Evolutionary conservation across 108 stramenopile species (phyloP).

Genomic region (Cyclotella kingstonii): DNA sequence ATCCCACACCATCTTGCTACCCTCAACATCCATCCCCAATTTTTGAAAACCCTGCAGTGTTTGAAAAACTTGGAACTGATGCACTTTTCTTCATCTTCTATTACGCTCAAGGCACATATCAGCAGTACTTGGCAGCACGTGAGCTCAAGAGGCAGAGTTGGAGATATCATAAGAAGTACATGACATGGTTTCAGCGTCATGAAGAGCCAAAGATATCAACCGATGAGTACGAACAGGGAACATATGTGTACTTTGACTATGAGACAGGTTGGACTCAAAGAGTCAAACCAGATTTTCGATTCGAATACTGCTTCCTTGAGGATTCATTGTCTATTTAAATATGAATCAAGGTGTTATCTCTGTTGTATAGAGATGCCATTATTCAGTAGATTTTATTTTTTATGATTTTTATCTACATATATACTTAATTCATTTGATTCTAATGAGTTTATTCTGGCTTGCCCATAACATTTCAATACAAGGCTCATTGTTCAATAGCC

Average conservation of each 20-base stretch:
- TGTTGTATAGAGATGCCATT: neutral
- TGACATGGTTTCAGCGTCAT: slow-evolving; percentile 99
- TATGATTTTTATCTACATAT: no score
- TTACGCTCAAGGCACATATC: slow-evolving; percentile 97
- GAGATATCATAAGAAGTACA: slow-evolving; percentile 99
- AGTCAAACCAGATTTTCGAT: slow-evolving; percentile 96
- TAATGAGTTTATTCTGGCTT: no score
- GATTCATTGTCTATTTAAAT: slow-evolving; percentile 73
- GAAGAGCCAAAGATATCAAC: slow-evolving; percentile 95
- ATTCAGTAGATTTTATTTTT: no score
- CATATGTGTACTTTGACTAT: slow-evolving; percentile 99
- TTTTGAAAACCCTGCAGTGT: slow-evolving; percentile 92
- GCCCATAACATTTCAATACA: no score
- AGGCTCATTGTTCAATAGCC: no score
- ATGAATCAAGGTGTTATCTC: neutral
- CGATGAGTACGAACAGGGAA: slow-evolving; percentile 98
- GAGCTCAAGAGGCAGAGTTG: slow-evolving; percentile 98
- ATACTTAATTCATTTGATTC: no score
- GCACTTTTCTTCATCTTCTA: slow-evolving; percentile 99
- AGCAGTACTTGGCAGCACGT: slow-evolving; percentile 97
- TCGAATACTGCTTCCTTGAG: slow-evolving; percentile 96
- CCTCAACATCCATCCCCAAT: slow-evolving; percentile 81
- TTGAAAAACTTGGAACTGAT: slow-evolving; percentile 96
- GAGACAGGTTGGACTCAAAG: slow-evolving; percentile 98
- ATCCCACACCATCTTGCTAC: slow-evolving; percentile 86